These are phyloP conservation scores for Chamaenerion angustifolium DNA, from an alignment of 345 rosid genomes.

Conservation along the genomic window DNA sequence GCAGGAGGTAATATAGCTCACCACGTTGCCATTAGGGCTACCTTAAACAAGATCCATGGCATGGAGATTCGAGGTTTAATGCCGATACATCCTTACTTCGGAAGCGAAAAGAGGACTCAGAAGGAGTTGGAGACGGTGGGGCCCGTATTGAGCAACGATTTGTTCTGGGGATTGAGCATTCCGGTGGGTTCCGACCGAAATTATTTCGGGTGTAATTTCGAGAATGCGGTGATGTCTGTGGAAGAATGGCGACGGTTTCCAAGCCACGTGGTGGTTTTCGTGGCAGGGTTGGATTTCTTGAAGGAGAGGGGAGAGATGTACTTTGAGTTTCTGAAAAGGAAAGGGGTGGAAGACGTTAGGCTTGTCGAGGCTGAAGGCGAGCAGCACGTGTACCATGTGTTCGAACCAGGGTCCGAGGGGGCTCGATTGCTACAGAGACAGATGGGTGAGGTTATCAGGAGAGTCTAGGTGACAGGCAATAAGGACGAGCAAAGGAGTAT, in stretches of 20 bases:
- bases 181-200: conserved; percentile 32
- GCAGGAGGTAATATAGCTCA: conserved; percentile 59
- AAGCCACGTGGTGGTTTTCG: conserved; percentile 17
- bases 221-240: conserved; percentile 18
- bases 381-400: conserved; percentile 41
- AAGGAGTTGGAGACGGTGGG: conserved; percentile 17
- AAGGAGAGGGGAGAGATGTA: conserved; percentile 48
- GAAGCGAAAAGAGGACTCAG: conserved; percentile 38
- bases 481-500: no score
- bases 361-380: conserved; percentile 27
- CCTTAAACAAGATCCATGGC: conserved; percentile 7
- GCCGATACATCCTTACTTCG: conserved; percentile 45
- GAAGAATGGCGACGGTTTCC: conserved; percentile 40
- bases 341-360: conserved; percentile 28
- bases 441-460: conserved; percentile 28
- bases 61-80: conserved; percentile 29
- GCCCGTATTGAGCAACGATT: conserved; percentile 29
- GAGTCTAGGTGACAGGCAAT: no score
- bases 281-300: conserved; percentile 51
- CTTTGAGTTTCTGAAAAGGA: conserved; percentile 25
- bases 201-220: conserved; percentile 37
- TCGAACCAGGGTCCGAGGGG: conserved; percentile 29
- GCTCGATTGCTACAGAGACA: conserved; percentile 36
- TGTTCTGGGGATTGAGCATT: conserved; percentile 49
- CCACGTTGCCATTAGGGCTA: conserved; percentile 25